A percentile compares a stretch with the other conserved stretches of the same genome.
Conservation (phyloP, 495 filamentous ascomycete species). For the Hamigera avellanea region DNA sequence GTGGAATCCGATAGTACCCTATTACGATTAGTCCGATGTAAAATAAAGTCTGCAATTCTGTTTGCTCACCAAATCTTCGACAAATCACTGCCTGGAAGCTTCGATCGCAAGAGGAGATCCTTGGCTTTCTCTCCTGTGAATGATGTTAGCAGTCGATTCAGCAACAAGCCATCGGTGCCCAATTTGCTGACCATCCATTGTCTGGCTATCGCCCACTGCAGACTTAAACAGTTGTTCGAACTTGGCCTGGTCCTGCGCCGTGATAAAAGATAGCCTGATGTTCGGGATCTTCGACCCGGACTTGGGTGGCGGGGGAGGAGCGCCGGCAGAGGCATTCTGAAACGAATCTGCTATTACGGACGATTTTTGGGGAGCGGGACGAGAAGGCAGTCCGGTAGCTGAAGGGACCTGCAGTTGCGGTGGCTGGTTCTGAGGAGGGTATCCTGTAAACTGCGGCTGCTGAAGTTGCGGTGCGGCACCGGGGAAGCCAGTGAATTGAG, state of each 20-base stretch:
- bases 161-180: neutral
- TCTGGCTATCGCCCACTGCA: conserved; percentile 76
- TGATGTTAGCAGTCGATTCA: conserved; percentile 9
- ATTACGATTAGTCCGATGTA: conserved; percentile 3
- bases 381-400: conserved; percentile 28
- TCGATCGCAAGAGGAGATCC: conserved; percentile 79
- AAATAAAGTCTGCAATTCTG: neutral
- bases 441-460: conserved; percentile 31
- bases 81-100: conserved; percentile 68
- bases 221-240: conserved; percentile 98
- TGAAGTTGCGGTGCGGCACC: conserved; percentile 35
- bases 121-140: conserved; percentile 65
- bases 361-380: conserved; percentile 50
- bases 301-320: conserved; percentile 44
- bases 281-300: conserved; percentile 72
- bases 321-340: conserved; percentile 28
- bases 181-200: conserved; percentile 56
- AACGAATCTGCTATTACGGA: conserved; percentile 81
- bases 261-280: conserved; percentile 90
- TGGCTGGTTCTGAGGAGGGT: conserved; percentile 26
- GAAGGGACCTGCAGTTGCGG: conserved; percentile 38
- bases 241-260: conserved; percentile 87
- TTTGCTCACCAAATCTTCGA: conserved; percentile 70
- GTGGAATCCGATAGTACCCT: conserved; percentile 96
- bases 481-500: conserved; percentile 27